Evolutionary conservation across 371 early-diverging fungal genomes (phyloP).

Genomic region (Haplosporangium sp.): DNA sequence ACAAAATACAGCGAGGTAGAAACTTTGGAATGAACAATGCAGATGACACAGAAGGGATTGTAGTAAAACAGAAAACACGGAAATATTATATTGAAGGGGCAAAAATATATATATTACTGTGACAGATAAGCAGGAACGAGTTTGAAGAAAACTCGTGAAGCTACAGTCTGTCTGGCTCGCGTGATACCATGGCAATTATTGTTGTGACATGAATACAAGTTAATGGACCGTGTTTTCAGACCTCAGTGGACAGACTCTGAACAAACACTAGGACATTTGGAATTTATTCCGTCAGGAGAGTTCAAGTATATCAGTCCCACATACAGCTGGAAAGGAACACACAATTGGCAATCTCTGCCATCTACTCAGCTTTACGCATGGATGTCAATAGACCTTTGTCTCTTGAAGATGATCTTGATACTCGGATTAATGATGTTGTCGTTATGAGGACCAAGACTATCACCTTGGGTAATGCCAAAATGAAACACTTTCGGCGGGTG

Average conservation of each 20-base stretch:
- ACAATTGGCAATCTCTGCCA: not conserved
- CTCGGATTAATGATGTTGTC: not conserved
- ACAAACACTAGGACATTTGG: not conserved
- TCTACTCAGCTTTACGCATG: not conserved
- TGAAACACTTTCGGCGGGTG: not conserved
- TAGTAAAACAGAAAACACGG: no score
- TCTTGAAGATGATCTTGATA: constrained; percentile 6
- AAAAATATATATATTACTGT: no score
- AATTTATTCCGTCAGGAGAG: not conserved
- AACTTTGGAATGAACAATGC: not conserved
- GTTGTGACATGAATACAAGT: no score
- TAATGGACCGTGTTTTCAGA: constrained; percentile 4
- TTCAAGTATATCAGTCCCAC: not conserved
- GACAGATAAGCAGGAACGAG: no score
- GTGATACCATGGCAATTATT: no score
- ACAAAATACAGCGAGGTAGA: not conserved
- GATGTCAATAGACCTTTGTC: not conserved
- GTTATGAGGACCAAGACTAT: not conserved
- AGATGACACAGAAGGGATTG: not conserved
- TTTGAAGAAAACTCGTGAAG: no score
- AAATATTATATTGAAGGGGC: no score
- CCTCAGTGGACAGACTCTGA: not conserved
- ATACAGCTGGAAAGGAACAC: not conserved
- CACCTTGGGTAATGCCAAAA: not conserved
- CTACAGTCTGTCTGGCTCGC: no score